phyloP scores from a whole-genome alignment of 352 stramenopile species.

The Plasmopara halstedii region DNA sequence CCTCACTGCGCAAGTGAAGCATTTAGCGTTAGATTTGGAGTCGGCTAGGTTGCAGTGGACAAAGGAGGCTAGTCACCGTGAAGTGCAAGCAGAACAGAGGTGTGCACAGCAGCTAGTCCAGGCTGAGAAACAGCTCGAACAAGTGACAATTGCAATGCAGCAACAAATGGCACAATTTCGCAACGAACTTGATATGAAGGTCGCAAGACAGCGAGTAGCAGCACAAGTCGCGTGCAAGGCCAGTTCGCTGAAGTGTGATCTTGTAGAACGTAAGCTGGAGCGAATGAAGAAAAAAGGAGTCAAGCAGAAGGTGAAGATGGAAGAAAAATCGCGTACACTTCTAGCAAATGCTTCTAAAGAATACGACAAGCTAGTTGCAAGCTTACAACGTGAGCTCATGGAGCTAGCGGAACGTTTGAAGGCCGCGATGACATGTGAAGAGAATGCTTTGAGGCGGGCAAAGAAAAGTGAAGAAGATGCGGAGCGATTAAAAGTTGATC shows the following conservation, averaged over 20 bases:
- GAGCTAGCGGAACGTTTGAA: constrained; percentile 11
- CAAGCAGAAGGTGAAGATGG: constrained; percentile 47
- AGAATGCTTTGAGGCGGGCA: constrained; percentile 7
- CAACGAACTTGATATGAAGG: constrained; percentile 18
- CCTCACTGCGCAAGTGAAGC: constrained; percentile 22
- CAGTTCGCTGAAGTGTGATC: constrained; percentile 16
- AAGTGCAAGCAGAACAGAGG: constrained; percentile 11
- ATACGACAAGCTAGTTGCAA: constrained; percentile 8
- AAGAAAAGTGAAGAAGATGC: constrained; percentile 14
- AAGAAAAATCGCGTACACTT: constrained; percentile 39
- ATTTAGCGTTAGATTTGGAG: constrained; percentile 29
- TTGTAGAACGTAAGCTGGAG: constrained; percentile 17
- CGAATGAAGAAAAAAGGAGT: constrained; percentile 13
- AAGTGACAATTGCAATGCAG: constrained; percentile 31
- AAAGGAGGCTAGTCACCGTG: constrained; percentile 12
- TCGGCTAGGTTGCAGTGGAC: constrained; percentile 16
- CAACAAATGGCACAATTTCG: constrained; percentile 26
- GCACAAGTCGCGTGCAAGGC: constrained; percentile 25
- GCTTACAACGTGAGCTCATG: constrained; percentile 14
- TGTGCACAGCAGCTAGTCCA: constrained; percentile 7
- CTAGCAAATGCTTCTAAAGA: constrained; percentile 21
- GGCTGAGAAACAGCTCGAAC: constrained; percentile 11
- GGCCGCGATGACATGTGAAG: constrained; percentile 10
- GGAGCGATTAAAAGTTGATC: constrained; percentile 9
- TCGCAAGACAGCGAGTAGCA: constrained; percentile 20